Evolutionary conservation across 352 stramenopile genomes (phyloP).

Genomic region (Pseudoperonospora humuli): DNA sequence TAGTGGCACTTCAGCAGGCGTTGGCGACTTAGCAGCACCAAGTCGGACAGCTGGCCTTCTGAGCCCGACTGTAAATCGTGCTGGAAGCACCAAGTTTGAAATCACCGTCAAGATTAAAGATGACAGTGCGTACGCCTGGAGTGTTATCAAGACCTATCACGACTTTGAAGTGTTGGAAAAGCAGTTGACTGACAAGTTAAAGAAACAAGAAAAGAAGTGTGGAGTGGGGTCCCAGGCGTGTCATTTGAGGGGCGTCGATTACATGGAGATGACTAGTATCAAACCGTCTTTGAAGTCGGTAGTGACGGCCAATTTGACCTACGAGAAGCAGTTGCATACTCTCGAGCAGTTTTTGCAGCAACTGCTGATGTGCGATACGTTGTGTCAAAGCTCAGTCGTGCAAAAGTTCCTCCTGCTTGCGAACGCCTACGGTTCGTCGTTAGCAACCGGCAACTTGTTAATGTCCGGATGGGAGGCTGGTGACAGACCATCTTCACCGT

Average conservation of each 20-base stretch:
- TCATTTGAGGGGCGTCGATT: slow-evolving; percentile 72
- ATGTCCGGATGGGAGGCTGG: slow-evolving; percentile 14
- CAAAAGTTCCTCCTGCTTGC: slow-evolving; percentile 66
- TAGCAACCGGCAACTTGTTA: slow-evolving; percentile 2
- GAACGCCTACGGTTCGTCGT: slow-evolving; percentile 18
- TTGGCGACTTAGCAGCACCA: background rate
- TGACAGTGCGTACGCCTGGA: slow-evolving; percentile 54
- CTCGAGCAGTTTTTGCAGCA: slow-evolving; percentile 68
- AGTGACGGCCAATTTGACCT: slow-evolving; percentile 26
- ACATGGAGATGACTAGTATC: slow-evolving; percentile 43
- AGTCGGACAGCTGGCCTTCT: slow-evolving; percentile 3
- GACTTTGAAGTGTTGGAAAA: slow-evolving; percentile 73
- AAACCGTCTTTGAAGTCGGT: slow-evolving; percentile 44
- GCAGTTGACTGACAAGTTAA: slow-evolving; percentile 48
- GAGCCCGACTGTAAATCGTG: slow-evolving; percentile 8
- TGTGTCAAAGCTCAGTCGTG: slow-evolving; percentile 65
- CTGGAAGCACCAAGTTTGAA: slow-evolving; percentile 35
- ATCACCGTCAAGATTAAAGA: slow-evolving; percentile 54
- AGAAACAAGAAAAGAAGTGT: slow-evolving; percentile 67
- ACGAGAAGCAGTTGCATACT: slow-evolving; percentile 57
- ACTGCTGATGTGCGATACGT: slow-evolving; percentile 54
- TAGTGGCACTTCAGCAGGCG: slow-evolving; percentile 2
- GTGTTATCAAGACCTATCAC: slow-evolving; percentile 54
- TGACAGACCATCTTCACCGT: slow-evolving; percentile 12
- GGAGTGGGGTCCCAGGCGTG: slow-evolving; percentile 27